Percentiles rank a stretch among this genome's conserved stretches.
phyloP scores from a whole-genome alignment of 1,139 yeast genomes.

The Geotrichum carabidarum region DNA sequence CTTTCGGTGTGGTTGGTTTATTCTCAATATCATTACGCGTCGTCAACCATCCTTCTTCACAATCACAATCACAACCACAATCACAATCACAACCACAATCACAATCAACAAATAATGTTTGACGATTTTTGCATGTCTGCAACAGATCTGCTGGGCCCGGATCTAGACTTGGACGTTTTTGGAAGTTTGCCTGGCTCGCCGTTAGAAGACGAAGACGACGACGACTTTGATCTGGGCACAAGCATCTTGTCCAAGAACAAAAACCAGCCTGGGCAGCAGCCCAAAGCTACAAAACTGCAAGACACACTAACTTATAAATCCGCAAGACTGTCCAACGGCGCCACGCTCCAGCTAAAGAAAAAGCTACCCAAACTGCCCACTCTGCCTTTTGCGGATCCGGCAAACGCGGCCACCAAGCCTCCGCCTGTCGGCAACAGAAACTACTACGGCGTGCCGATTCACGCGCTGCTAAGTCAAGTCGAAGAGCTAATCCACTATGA shows the following conservation, averaged over 20 bases:
- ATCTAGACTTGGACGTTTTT: too few species aligned
- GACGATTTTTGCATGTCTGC: too few species aligned
- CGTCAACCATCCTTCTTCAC: too few species aligned
- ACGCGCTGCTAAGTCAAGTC: slow-evolving; percentile 26
- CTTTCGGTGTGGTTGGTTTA: too few species aligned
- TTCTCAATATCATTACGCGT: too few species aligned
- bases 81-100: too few species aligned
- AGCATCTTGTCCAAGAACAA: slow-evolving; percentile 13
- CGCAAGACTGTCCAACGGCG: slow-evolving; percentile 17
- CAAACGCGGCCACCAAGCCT: background rate
- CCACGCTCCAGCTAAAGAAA: slow-evolving; percentile 7
- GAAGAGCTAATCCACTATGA: slow-evolving; percentile 12
- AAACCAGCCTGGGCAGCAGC: background rate
- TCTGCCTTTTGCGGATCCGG: background rate
- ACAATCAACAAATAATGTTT: too few species aligned
- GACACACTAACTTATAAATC: slow-evolving; percentile 8
- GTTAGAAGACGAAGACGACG: background rate
- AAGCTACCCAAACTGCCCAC: slow-evolving; percentile 5
- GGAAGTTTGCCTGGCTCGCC: too few species aligned
- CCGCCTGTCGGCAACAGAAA: slow-evolving; percentile 17
- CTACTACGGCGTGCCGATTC: slow-evolving; percentile 34
- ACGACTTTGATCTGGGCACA: slow-evolving; percentile 8
- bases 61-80: too few species aligned
- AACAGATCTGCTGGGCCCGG: too few species aligned
- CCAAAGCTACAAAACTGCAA: background rate